Evolutionary conservation across 768 basidiomycete species (phyloP), one percentile per base, ranked within the genome.

Genomic region (Mycena latifolia): DNA sequence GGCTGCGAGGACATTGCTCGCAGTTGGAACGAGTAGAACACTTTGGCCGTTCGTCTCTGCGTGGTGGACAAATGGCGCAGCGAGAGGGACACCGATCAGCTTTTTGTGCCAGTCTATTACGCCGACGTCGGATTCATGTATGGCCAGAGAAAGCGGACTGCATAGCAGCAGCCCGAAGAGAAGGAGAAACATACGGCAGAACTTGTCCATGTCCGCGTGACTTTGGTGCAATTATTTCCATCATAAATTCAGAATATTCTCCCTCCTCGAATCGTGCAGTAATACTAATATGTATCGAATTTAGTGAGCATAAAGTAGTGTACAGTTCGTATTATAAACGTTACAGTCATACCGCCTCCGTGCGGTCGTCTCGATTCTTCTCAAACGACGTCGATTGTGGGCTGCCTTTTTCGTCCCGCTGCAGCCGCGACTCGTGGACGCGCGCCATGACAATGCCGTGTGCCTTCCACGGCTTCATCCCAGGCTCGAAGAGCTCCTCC

Each of bases 91-190:
- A 18, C 96, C 96, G 60, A 94, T 80, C 29, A 92, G 85, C 17
- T 83, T 77, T 70, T 88, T 92, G 77, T 98, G 86, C 96, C 96
- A 98, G 81, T 97, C 95, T 48, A 96, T 85, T 47, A 92, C 79
- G 47, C 93, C 93, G 59, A 88, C 92, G 61, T 95, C 92, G 25
- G 90, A 86, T 72, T 92, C 85, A 65, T 92, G 89, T 35, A 92
- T 77, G 28, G 89, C 89, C 63, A 73, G 77, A 27, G 79, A 67
- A 37, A 66, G 24, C 35, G 57, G 31, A 60, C 61, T 66, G 65
- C 56, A 66, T 52, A 70, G 65, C 61, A 69, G 69, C 39, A 63
- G 35, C 18, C 47, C 61, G 35, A 63, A 35, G 20, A 51, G 63
- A 46, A 52, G 50, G 48, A 63, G 59, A 15, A 61, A 52, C 65